Conservation (phyloP, 2,329 filamentous ascomycete species). For the Talaromyces sp. region DNA sequence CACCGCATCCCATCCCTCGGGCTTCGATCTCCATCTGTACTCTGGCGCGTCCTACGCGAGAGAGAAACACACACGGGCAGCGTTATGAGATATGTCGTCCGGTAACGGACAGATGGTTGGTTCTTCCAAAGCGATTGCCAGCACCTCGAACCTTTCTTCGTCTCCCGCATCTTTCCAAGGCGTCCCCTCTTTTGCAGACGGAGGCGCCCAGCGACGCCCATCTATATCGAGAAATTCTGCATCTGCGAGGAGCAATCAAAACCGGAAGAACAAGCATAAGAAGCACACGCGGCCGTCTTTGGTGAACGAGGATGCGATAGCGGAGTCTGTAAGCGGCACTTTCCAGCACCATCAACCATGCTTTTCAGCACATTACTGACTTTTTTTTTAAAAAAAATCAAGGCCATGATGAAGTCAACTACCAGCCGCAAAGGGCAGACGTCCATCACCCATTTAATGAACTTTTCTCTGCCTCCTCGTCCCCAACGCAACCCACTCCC, state of each 20-base stretch:
- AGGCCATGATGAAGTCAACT: constrained; percentile 58
- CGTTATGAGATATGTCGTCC: constrained; percentile 34
- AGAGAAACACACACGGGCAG: neutral
- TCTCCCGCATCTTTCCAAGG: constrained; percentile 29
- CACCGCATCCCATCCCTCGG: neutral
- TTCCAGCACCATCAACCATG: neutral
- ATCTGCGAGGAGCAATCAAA: constrained; percentile 65
- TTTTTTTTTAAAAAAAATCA: neutral
- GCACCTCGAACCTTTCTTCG: constrained; percentile 27
- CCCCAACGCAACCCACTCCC: constrained; percentile 55
- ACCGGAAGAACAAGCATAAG: constrained; percentile 75
- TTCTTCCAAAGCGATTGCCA: constrained; percentile 34
- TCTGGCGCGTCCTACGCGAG: neutral
- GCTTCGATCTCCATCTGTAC: neutral
- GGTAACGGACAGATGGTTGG: constrained; percentile 30
- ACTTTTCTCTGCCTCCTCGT: constrained; percentile 75
- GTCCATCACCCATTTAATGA: constrained; percentile 94
- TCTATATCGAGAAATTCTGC: constrained; percentile 31
- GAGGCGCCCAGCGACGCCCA: constrained; percentile 34
- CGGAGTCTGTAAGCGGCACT: constrained; percentile 60
- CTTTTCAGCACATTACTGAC: neutral
- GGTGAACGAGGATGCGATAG: constrained; percentile 81
- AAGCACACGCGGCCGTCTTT: constrained; percentile 68
- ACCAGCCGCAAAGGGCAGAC: constrained; percentile 83
- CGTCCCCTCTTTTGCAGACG: constrained; percentile 25